Evolutionary conservation across 2,329 filamentous ascomycete species (phyloP).

Genomic region (Diaporthe aspalathi): DNA sequence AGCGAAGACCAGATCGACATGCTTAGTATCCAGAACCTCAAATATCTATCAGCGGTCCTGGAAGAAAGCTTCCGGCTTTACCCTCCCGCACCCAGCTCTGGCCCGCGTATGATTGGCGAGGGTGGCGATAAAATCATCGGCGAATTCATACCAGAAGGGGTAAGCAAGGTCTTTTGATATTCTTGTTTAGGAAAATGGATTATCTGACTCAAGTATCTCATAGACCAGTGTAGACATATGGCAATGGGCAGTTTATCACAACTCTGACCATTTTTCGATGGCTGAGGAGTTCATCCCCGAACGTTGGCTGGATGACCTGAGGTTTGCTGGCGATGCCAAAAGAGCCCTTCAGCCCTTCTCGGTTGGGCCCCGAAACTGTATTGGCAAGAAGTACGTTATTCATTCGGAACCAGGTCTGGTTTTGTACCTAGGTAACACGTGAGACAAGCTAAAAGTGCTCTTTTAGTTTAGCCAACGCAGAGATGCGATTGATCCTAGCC

Average conservation of each 20-base stretch:
- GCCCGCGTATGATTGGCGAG: background rate
- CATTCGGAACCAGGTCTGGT: background rate
- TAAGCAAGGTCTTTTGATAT: background rate
- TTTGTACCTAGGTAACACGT: background rate
- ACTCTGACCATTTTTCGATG: constrained; percentile 43
- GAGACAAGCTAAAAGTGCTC: background rate
- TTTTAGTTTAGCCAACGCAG: constrained; percentile 14
- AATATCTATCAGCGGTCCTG: constrained; percentile 52
- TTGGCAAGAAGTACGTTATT: constrained; percentile 67
- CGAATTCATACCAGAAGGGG: constrained; percentile 30
- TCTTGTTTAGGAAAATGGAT: background rate
- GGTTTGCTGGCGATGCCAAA: constrained; percentile 18
- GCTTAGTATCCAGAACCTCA: constrained; percentile 43
- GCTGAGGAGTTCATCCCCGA: constrained; percentile 45
- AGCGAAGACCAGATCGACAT: constrained; percentile 48
- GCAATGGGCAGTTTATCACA: constrained; percentile 46
- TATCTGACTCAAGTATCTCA: background rate
- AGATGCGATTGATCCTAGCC: background rate
- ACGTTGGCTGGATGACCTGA: constrained; percentile 42
- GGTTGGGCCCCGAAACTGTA: constrained; percentile 90
- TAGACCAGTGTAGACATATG: constrained; percentile 42
- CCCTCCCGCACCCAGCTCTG: constrained; percentile 41
- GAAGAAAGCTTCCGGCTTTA: constrained; percentile 52
- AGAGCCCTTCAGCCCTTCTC: constrained; percentile 76
- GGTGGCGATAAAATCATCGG: constrained; percentile 17